Base-by-base conservation (phyloP, 169 alveolate genomes). In the Pseudocohnilembus persalinus region DNA sequence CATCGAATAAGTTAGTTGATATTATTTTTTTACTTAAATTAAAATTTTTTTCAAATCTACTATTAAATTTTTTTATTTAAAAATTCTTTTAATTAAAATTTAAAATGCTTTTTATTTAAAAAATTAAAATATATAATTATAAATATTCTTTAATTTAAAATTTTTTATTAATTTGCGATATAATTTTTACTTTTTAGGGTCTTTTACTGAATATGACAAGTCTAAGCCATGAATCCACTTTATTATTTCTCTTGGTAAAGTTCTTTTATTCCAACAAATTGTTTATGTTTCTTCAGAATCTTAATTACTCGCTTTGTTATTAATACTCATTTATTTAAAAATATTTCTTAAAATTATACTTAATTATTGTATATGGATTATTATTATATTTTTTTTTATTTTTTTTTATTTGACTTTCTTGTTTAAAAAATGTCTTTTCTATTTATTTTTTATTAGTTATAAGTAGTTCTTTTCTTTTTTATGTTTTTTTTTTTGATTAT, bases 211-310 rank as follows among this genome's bases (percentile, higher is more conserved):
- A 74, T 95, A 95, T 77, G 96, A 90, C 34, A 95, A 80, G 88
- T 95, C 96, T n/a, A 94, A 76, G 6, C 94, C 88, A 75, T 93
- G 88, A 11, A 95, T 90, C 97, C 98, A 95, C 74, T 92, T 83
- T 35, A 93, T 88, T 49, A 95, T 90, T 83, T 95, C 97, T 84
- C 97, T 79, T 31, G 97, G 97, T 29, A 95, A 75, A 49, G 93
- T 76, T 75, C 82, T 73, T 27, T 11, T 49, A 49, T 49, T 49
- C 68, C 68, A 49, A 49, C 4, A 4, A 49, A 4, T 20, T 49
- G 4, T 49, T 49, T 49, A 4, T 49, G 4, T 49, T 49, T 49
- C 20, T 49, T 49, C 26, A 49, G 68, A 11, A 11, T 11, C 4
- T 20, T 49, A 49, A 11, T 49, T 49, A 20, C 20, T 49, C 68